phyloP scores from a whole-genome alignment of 371 early-diverging fungal genomes.

The Syncephalastrum contaminatum region DNA sequence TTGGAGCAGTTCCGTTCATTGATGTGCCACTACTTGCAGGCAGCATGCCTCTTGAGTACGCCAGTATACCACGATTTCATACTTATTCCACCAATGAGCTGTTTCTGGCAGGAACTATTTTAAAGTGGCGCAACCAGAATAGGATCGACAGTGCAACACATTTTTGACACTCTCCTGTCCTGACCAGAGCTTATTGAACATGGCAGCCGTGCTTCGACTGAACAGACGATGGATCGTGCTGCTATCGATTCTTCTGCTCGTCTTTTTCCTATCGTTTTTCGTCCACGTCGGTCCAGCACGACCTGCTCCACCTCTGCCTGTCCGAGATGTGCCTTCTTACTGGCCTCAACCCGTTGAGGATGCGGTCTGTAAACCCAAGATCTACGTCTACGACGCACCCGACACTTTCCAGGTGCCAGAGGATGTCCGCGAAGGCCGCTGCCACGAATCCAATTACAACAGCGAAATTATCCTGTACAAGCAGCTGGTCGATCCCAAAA shows the following conservation, averaged over 20 bases:
- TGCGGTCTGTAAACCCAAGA: slow-evolving; percentile 51
- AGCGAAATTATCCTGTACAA: slow-evolving; percentile 43
- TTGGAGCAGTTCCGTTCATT: too few species aligned
- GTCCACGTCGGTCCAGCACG: slow-evolving; percentile 11
- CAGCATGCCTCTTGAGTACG: too few species aligned
- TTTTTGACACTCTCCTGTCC: too few species aligned
- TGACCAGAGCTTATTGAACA: neutral
- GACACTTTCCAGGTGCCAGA: slow-evolving; percentile 37
- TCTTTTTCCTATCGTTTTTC: slow-evolving; percentile 6
- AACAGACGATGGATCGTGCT: slow-evolving; percentile 22
- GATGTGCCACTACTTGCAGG: too few species aligned
- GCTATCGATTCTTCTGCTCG: neutral
- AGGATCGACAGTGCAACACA: too few species aligned
- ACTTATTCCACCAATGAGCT: too few species aligned
- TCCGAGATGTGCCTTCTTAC: slow-evolving; percentile 25
- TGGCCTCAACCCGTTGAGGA: slow-evolving; percentile 57
- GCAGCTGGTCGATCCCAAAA: slow-evolving; percentile 43
- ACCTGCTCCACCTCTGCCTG: slow-evolving; percentile 40
- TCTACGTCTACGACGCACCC: slow-evolving; percentile 54
- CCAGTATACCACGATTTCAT: too few species aligned
- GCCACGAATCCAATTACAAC: slow-evolving; percentile 49
- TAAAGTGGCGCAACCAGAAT: too few species aligned
- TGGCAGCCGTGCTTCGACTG: slow-evolving; percentile 21
- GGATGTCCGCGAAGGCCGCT: slow-evolving; percentile 26
- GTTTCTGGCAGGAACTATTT: too few species aligned